These are phyloP conservation scores for Spongiforma sp. DNA, from an alignment of 1,284 basidiomycete genomes.

Conservation along the genomic window DNA sequence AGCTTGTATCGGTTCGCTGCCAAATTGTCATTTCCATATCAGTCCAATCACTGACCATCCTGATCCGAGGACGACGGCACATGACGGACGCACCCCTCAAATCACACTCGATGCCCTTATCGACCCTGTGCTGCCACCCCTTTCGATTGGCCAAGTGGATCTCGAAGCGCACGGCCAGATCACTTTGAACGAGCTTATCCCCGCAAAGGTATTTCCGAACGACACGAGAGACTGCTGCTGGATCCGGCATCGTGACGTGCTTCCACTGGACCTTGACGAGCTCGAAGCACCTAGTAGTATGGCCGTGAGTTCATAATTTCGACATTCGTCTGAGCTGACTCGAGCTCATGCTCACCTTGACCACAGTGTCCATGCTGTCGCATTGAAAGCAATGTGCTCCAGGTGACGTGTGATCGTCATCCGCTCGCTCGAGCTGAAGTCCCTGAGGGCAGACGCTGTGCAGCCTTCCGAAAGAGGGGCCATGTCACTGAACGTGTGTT, in stretches of 20 bases:
- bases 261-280: no score
- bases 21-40: no score
- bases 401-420: background rate
- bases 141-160: background rate
- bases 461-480: background rate
- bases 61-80: no score
- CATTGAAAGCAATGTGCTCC: background rate
- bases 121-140: background rate
- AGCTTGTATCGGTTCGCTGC: background rate
- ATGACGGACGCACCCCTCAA: background rate
- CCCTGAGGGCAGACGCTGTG: background rate
- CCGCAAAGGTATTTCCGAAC: background rate
- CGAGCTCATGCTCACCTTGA: background rate
- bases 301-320: no score
- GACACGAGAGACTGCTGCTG: background rate
- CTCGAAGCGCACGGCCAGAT: background rate
- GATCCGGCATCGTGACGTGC: no score
- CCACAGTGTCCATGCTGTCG: conserved; percentile 3
- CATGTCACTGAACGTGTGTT: background rate
- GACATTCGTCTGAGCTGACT: no score
- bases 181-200: background rate
- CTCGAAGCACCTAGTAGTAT: no score
- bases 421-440: background rate
- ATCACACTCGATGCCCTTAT: background rate
- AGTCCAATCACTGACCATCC: no score